Base-by-base conservation (phyloP, 2,329 filamentous ascomycete genomes). In the Orbilia quercus region DNA sequence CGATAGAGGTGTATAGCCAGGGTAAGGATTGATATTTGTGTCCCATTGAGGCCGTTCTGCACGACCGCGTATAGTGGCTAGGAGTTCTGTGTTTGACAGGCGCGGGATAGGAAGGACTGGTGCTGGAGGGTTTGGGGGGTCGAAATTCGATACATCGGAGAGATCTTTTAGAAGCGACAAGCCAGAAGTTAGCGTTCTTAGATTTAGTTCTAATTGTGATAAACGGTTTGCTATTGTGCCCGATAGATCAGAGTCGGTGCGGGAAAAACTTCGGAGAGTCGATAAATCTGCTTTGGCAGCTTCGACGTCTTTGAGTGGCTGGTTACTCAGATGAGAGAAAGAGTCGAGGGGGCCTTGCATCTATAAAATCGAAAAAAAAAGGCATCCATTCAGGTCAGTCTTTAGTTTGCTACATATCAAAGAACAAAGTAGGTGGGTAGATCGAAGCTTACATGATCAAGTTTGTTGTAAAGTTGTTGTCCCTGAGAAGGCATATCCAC, bases 111-210 rank as follows among this genome's bases (percentile, higher is more conserved):
- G 2, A 23, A 38, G 7, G 0, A 22, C 3, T 14, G 44, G 2
- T 7, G 42, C 34, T 18, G 31, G 5, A 3, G 34, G 16, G 0
- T 16, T 14, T 20, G 67, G 67, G 12, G 59, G 42, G 22, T 22
- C 22, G 7, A 65, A 25, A 11, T 53, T 47, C 6, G 59, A 65
- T 6, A 65, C 40, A 22, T 51, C 38, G 14, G 67, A 72, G 7
- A 72, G 44, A 28, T 72, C 59, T 59, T 60, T 72, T 25, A 72
- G 67, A 6, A 72, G 59, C 7, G 67, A 72, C 12, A 72, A 53
- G 11, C 67, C 67, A 6, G 67, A 72, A 12, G 59, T 40, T 7
- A 72, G 22, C 4, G 59, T 72, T 50, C 60, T 59, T n/a, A 65
- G 25, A 25, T 65, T 72, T 23, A 65, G 22, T 36, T 72, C 67